Evolutionary conservation across 2,329 filamentous ascomycete genomes (phyloP).

Genomic region (Trichoderma sp.): DNA sequence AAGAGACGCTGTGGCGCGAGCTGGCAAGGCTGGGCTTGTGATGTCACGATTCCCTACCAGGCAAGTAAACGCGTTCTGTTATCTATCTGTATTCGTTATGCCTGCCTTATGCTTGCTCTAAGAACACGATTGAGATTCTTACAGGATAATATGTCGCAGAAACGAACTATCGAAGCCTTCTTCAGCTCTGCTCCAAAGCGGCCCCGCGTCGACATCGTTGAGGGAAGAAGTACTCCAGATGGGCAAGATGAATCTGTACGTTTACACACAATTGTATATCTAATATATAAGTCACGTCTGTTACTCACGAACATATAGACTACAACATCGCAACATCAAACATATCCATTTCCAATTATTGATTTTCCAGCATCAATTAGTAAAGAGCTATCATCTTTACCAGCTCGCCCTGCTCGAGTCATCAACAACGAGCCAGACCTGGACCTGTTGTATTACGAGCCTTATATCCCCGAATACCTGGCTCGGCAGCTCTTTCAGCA

Average conservation of each 20-base stretch:
- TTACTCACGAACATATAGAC: conserved; percentile 29
- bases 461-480: conserved; percentile 65
- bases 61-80: neutral
- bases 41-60: conserved; percentile 32
- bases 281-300: neutral
- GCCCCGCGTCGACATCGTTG: conserved; percentile 26
- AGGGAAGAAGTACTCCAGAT: neutral
- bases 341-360: conserved; percentile 57
- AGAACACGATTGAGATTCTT: neutral
- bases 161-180: conserved; percentile 69
- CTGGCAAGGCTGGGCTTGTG: conserved; percentile 29
- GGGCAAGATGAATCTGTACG: conserved; percentile 20
- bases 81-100: neutral
- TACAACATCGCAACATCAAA: conserved; percentile 45
- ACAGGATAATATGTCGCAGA: conserved; percentile 30
- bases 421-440: conserved; percentile 72
- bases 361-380: conserved; percentile 47
- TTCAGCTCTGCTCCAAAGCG: conserved; percentile 50
- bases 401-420: conserved; percentile 54
- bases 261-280: neutral
- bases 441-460: conserved; percentile 75
- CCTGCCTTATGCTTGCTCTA: neutral
- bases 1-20: conserved; percentile 24
- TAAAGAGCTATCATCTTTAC: conserved; percentile 49
- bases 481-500: conserved; percentile 69